A percentile compares a stretch with the other conserved stretches of the same genome.
Evolutionary conservation across 208 protist genomes (phyloP).

Genomic region (Strigomonas culicis): DNA sequence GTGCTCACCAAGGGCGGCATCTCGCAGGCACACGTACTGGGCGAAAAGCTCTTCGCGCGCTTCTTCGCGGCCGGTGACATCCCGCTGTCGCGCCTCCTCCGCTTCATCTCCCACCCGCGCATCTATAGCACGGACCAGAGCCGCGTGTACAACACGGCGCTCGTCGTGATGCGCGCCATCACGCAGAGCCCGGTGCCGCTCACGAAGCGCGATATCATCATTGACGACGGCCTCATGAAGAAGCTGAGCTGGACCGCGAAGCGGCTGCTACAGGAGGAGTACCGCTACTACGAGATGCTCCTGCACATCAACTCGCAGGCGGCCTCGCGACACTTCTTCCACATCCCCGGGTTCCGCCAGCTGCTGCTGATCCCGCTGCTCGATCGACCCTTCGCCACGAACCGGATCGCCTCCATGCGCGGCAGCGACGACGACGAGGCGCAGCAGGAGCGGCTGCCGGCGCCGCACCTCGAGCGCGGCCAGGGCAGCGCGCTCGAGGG

Average conservation of each 20-base stretch:
- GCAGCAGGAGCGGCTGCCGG: not conserved
- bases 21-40: constrained; percentile 39
- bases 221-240: constrained; percentile 42
- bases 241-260: constrained; percentile 27
- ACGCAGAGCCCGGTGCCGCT: constrained; percentile 29
- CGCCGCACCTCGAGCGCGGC: not conserved
- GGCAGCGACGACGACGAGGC: not conserved
- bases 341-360: constrained; percentile 48
- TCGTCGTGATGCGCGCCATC: constrained; percentile 42
- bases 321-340: constrained; percentile 43
- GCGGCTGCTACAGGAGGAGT: constrained; percentile 42
- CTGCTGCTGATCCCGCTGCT: constrained; percentile 36
- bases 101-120: constrained; percentile 32
- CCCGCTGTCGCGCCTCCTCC: constrained; percentile 27
- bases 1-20: constrained; percentile 42
- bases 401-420: not conserved
- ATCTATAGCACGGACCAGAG: constrained; percentile 36
- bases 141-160: constrained; percentile 42
- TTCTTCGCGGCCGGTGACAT: constrained; percentile 55
- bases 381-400: constrained; percentile 4
- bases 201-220: constrained; percentile 23
- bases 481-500: not conserved
- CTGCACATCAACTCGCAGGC: constrained; percentile 41
- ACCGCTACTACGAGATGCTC: constrained; percentile 40
- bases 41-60: constrained; percentile 46